Evolutionary conservation across 2,329 filamentous ascomycete species (phyloP), one percentile per base, ranked within the genome.

Genomic region (Talaromyces sp.): DNA sequence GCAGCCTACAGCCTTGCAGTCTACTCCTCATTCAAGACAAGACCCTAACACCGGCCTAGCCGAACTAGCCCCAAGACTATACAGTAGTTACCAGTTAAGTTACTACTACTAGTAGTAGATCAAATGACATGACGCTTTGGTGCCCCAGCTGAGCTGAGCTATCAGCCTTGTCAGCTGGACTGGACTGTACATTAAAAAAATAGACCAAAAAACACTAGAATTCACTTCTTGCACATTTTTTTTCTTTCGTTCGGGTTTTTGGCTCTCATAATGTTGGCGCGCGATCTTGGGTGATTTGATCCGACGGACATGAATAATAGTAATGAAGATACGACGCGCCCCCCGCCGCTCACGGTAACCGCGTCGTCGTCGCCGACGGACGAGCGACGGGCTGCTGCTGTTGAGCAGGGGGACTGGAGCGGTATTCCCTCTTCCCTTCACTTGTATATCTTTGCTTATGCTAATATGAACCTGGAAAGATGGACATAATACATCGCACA

Each of bases 331-430:
- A 27, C 11, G 8, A 47, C 44, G 44, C 44, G 44, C 7, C 49
- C 59, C 19, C 53, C 59, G 28, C 59, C 59, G 19, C 49, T 61
- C 30, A 58, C 59, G 1, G 36, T 61, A 13, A 57, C 55, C 8
- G 55, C 59, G n/a, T 61, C 59, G 33, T 61, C 59, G 47, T 58
- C 55, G 42, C 59, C 59, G 44, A 61, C 59, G 4, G 59, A 61
- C 17, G 30, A 39, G 49, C 59, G 59, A 11, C 11, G 55, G 17
- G 58, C 47, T 27, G 58, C 36, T 33, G 58, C 33, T n/a, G n/a
- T 25, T 11, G 51, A 54, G n/a, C 30, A 56, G 11, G 25, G 33
- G 3, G n/a, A 39, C 11, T 36, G 44, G 15, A 53, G 59, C 32
- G 59, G 59, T 61, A 61, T 32, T 30, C n/a, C 4, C 27, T 11